Evolutionary conservation across 2,329 filamentous ascomycete species (phyloP).

Genomic region (Aotearoamyces nothofagi): DNA sequence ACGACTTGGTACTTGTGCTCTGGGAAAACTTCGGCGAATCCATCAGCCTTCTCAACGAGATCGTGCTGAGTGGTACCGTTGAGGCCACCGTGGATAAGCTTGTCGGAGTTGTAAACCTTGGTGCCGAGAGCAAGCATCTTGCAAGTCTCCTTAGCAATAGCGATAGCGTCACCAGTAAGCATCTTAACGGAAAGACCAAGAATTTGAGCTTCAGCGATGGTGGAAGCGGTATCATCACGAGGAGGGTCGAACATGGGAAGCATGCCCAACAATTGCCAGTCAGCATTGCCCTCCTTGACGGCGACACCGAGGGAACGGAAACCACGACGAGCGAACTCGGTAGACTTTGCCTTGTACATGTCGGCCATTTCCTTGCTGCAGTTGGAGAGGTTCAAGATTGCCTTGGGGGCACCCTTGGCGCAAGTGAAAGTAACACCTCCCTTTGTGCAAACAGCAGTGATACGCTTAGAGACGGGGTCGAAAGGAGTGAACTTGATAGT

Average conservation of each 20-base stretch:
- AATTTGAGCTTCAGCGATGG: slow-evolving; percentile 60
- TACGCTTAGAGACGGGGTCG: slow-evolving; percentile 69
- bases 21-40: slow-evolving; percentile 88
- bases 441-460: slow-evolving; percentile 53
- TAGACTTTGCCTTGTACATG: slow-evolving; percentile 57
- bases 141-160: slow-evolving; percentile 70
- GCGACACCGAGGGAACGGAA: slow-evolving; percentile 71
- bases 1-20: slow-evolving; percentile 94
- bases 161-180: slow-evolving; percentile 68
- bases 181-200: slow-evolving; percentile 69
- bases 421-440: slow-evolving; percentile 57
- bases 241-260: slow-evolving; percentile 71
- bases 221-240: slow-evolving; percentile 65
- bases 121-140: slow-evolving; percentile 68
- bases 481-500: slow-evolving; percentile 67
- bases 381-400: slow-evolving; percentile 53
- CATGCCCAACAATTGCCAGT: slow-evolving; percentile 59
- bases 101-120: slow-evolving; percentile 70
- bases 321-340: slow-evolving; percentile 63
- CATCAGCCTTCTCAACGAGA: slow-evolving; percentile 75
- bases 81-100: slow-evolving; percentile 62
- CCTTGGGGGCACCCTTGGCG: slow-evolving; percentile 66
- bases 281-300: slow-evolving; percentile 59
- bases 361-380: slow-evolving; percentile 49
- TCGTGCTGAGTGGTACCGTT: slow-evolving; percentile 60